Conservation (phyloP, 352 stramenopile species). For the Phytophthora rubi region DNA sequence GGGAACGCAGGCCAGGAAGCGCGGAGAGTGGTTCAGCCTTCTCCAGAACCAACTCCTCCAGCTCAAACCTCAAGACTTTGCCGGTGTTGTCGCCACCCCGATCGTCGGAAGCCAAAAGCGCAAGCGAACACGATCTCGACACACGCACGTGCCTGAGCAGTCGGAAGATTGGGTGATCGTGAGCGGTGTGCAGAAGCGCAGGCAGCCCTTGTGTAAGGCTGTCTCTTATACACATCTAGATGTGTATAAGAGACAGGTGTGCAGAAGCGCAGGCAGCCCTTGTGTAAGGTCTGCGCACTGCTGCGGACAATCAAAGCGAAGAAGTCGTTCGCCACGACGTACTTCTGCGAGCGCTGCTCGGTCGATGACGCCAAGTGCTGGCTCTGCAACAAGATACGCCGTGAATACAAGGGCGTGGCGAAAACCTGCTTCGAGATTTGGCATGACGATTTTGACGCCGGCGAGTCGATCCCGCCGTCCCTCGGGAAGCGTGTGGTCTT, state of each 20-base stretch:
- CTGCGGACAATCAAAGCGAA: neutral
- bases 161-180: constrained; percentile 1
- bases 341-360: constrained; percentile 19
- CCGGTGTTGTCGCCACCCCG: neutral
- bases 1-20: neutral
- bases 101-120: neutral
- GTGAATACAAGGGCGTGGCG: neutral
- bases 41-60: constrained; percentile 4
- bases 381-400: constrained; percentile 19
- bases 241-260: no score
- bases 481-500: constrained; percentile 21
- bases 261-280: constrained; percentile 3
- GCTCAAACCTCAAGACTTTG: constrained; percentile 3
- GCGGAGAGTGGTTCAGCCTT: neutral
- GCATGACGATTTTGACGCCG: constrained; percentile 32
- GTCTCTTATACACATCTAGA: no score
- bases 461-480: constrained; percentile 2
- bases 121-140: neutral
- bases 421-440: constrained; percentile 36
- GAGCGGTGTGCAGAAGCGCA: constrained; percentile 1
- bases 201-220: constrained; percentile 3
- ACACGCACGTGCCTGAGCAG: neutral
- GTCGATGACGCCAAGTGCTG: constrained; percentile 24
- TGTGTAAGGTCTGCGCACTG: constrained; percentile 2
- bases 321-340: constrained; percentile 7